These are phyloP conservation scores for Pholiota microspora DNA, from an alignment of 768 basidiomycete genomes.

Conservation along the genomic window DNA sequence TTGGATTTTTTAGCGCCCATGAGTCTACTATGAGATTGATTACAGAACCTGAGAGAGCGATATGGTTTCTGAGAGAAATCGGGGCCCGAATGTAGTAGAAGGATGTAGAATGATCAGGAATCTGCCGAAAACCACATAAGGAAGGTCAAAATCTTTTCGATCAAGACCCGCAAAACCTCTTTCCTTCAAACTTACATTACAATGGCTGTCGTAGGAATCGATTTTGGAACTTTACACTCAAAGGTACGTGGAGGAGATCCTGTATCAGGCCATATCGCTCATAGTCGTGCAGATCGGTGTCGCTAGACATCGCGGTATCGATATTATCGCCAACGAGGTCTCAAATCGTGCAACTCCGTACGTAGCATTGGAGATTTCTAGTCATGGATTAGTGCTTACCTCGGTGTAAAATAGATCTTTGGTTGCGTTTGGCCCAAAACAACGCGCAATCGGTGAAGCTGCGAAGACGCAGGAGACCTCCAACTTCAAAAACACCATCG, in stretches of 20 bases:
- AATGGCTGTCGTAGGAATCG: constrained; percentile 95
- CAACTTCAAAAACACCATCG: constrained; percentile 97
- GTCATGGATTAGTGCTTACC: constrained; percentile 23
- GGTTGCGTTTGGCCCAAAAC: constrained; percentile 90
- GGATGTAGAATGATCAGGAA: constrained; percentile 7
- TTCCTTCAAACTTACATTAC: constrained; percentile 20
- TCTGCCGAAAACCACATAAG: constrained; percentile 9
- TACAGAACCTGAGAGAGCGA: too few relatives aligned
- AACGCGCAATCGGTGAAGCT: constrained; percentile 88
- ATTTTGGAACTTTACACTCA: constrained; percentile 88
- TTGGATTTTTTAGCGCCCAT: too few relatives aligned
- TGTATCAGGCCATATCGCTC: constrained; percentile 6
- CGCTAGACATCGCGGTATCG: constrained; percentile 93
- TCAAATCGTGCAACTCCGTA: constrained; percentile 97
- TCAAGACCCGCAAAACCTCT: constrained; percentile 14
- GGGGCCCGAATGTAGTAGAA: constrained; percentile 9
- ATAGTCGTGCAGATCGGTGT: constrained; percentile 75
- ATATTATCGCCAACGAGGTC: constrained; percentile 97
- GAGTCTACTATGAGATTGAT: too few relatives aligned
- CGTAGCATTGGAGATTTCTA: constrained; percentile 29
- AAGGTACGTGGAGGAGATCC: constrained; percentile 51
- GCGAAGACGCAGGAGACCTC: constrained; percentile 98
- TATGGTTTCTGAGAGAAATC: too few relatives aligned
- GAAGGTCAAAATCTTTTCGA: constrained; percentile 15
- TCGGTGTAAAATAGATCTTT: constrained; percentile 62